A percentile compares a stretch with the other conserved stretches of the same genome.
Evolutionary conservation across 768 basidiomycete genomes (phyloP).

Genomic region (Scleroderma bovista): DNA sequence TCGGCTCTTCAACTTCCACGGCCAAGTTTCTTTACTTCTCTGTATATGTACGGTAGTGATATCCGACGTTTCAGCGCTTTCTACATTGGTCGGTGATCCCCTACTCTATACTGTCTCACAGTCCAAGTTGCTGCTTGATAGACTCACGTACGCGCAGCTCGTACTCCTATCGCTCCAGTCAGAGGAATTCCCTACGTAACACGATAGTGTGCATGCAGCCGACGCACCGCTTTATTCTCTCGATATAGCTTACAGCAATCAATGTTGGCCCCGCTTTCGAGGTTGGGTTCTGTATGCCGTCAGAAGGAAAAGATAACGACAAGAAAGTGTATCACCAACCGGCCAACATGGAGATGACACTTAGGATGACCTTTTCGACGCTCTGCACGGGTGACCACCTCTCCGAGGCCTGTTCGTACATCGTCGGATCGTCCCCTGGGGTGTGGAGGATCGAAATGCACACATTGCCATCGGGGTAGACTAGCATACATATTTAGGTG

Average conservation of each 20-base stretch:
- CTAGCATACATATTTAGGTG: conserved; percentile 33
- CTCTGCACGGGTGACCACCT: conserved; percentile 99
- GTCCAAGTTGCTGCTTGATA: conserved; percentile 80
- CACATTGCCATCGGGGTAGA: conserved; percentile 93
- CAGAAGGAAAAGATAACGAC: neutral
- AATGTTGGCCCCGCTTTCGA: conserved; percentile 96
- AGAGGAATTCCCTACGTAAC: neutral
- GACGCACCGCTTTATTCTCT: conserved; percentile 62
- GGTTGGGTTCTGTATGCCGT: conserved; percentile 79
- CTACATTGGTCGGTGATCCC: neutral
- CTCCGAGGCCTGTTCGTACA: conserved; percentile 94
- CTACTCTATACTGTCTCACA: conserved; percentile 37
- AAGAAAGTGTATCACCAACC: conserved; percentile 41
- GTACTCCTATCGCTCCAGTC: conserved; percentile 54
- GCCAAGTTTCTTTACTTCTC: no score
- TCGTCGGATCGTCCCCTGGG: conserved; percentile 85
- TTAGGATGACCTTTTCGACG: conserved; percentile 93
- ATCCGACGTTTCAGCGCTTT: neutral
- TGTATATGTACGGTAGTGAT: neutral
- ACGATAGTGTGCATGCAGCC: neutral
- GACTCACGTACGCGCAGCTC: conserved; percentile 80
- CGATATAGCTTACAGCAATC: conserved; percentile 96
- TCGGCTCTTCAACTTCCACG: no score
- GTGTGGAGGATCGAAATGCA: conserved; percentile 98
- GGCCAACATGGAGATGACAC: conserved; percentile 96